Base-by-base conservation (phyloP, 2,329 filamentous ascomycete genomes). In the Hysterium pulicare region DNA sequence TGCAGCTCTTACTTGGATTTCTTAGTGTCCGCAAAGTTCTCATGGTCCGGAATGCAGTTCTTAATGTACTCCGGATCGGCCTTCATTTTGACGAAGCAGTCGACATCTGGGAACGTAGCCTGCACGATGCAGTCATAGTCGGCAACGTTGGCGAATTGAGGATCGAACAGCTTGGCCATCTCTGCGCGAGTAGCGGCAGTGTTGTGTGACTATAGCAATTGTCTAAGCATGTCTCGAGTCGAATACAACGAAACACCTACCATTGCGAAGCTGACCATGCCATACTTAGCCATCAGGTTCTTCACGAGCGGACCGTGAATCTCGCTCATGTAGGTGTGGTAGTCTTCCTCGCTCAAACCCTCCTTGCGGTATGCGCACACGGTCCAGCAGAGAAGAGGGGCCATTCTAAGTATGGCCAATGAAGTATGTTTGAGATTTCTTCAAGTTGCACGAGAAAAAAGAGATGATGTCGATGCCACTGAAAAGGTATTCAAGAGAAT, bases 81-180 rank as follows among this genome's bases (percentile, higher is more conserved):
- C 48, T 61, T 62, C 38, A 66, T 50, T 5, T 38, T 47, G 19
- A 59, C 50, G 45, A 59, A 63, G 38, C 58, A 55, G 28, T 58
- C 46, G 5, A 61, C 46, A 37, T 61, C 54, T n/a, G 46, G 45
- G 41, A 66, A 65, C 6, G 55, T 55, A 36, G 61, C 56, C 42
- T 64, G 59, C n/a, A 61, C 51, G 33, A 66, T 48, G 41, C 51
- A 57, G 38, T 66, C 62, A 44, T 57, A 64, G 23, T 60, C 54
- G 3, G 58, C 47, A 16, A 50, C 34, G 33, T 62, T 59, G 33
- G 47, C 50, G 20, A 55, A 50, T 32, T 58, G 55, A 7, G 49
- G 45, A 37, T 55, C 56, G 34, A 48, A 56, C 11, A 63, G 40
- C 24, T 55, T 42, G 11, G 32, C 38, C 55, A 61, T 61, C 42